These are phyloP conservation scores for Funneliformis mosseae DNA, from an alignment of 192 early-diverging fungal species.

Conservation along the genomic window DNA sequence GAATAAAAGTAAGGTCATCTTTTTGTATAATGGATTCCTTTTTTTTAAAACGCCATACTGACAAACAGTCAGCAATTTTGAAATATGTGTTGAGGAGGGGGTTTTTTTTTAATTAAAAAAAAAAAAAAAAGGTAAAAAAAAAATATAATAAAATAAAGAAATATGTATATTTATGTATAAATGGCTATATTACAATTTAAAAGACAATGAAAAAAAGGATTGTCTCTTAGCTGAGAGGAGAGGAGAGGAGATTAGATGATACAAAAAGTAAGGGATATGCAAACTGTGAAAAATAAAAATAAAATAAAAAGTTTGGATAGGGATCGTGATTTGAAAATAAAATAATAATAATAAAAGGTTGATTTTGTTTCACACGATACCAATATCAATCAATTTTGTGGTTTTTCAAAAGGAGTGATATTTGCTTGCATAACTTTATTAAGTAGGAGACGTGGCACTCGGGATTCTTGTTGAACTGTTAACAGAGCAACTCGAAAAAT, in stretches of 20 bases:
- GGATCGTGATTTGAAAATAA: constrained; percentile 19
- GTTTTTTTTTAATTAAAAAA: background rate
- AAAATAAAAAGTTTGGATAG: background rate
- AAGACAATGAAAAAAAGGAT: background rate
- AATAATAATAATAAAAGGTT: background rate
- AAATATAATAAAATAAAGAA: constrained; percentile 19
- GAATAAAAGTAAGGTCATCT: constrained; percentile 34
- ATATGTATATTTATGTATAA: constrained; percentile 30
- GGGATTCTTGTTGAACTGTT: constrained; percentile 27
- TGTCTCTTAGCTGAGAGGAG: background rate
- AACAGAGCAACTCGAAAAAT: constrained; percentile 31
- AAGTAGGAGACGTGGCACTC: background rate
- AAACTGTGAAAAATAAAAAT: background rate
- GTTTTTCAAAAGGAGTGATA: constrained; percentile 16
- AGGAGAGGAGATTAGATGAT: background rate
- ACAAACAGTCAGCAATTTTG: constrained; percentile 2
- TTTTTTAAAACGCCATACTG: constrained; percentile 36
- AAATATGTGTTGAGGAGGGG: background rate
- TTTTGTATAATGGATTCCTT: constrained; percentile 16
- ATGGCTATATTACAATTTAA: constrained; percentile 33
- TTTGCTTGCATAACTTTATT: constrained; percentile 27
- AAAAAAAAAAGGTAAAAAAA: constrained; percentile 8
- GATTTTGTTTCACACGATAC: constrained; percentile 21
- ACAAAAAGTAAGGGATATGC: background rate
- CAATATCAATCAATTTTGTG: constrained; percentile 19